These are phyloP conservation scores for Suhomyces chickasaworum DNA, from an alignment of 1,139 yeast genomes.

Conservation along the genomic window DNA sequence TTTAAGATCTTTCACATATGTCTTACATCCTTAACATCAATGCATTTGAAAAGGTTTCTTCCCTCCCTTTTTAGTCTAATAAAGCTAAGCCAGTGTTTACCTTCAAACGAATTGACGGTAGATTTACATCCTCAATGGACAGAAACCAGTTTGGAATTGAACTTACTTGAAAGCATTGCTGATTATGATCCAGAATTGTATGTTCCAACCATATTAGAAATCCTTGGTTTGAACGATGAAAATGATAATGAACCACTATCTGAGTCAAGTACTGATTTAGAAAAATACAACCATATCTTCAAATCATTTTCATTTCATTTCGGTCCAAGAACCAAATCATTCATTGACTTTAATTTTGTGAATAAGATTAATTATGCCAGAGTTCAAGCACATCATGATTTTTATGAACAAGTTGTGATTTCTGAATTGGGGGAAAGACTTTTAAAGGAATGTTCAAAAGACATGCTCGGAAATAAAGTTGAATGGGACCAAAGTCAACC, in stretches of 20 bases:
- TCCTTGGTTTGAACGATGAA: conserved; percentile 33
- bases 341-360: conserved; percentile 55
- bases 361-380: conserved; percentile 61
- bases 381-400: conserved; percentile 62
- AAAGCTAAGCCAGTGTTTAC: neutral
- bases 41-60: neutral
- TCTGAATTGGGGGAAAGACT: conserved; percentile 24
- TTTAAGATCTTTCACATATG: neutral
- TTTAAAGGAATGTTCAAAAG: conserved; percentile 29
- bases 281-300: conserved; percentile 41
- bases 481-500: conserved; percentile 26
- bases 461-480: conserved; percentile 40
- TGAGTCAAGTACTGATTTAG: conserved; percentile 24
- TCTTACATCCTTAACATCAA: neutral
- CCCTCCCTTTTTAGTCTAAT: neutral
- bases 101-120: conserved; percentile 12
- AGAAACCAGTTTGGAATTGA: conserved; percentile 46
- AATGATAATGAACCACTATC: conserved; percentile 24
- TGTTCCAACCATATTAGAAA: conserved; percentile 43
- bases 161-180: conserved; percentile 58
- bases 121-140: conserved; percentile 32
- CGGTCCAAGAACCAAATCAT: conserved; percentile 19
- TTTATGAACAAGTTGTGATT: conserved; percentile 40
- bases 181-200: conserved; percentile 52
- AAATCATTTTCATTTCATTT: conserved; percentile 26